Conservation (phyloP, 2,329 filamentous ascomycete species). For the Furcasterigmium furcatum region DNA sequence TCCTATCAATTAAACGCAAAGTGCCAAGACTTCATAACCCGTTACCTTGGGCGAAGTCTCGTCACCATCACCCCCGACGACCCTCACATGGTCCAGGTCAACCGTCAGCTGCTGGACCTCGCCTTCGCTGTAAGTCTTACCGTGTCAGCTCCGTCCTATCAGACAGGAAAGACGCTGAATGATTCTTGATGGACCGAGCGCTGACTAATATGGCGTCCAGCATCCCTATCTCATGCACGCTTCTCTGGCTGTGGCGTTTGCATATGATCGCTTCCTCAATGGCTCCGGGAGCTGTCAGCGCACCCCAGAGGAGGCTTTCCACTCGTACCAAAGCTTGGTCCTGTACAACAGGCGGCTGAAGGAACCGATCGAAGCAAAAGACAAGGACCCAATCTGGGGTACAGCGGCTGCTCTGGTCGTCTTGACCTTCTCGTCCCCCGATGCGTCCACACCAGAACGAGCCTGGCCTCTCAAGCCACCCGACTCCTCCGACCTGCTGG, state of each 20-base stretch:
- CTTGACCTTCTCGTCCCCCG: conserved; percentile 33
- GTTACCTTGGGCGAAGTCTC: conserved; percentile 33
- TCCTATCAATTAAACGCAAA: conserved; percentile 30
- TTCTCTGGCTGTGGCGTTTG: conserved; percentile 34
- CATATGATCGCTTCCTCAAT: conserved; percentile 32
- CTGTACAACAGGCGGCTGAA: conserved; percentile 33
- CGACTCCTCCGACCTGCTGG: conserved; percentile 19
- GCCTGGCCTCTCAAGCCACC: conserved; percentile 28
- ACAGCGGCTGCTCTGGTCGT: conserved; percentile 39
- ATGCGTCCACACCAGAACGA: conserved; percentile 24
- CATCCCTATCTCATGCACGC: conserved; percentile 44
- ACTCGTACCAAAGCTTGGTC: conserved; percentile 35
- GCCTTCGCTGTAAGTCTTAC: conserved; percentile 30
- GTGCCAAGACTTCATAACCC: conserved; percentile 37
- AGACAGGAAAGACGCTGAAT: too few species aligned
- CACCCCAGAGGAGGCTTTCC: conserved; percentile 35
- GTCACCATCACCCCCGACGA: conserved; percentile 29
- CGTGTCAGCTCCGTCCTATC: background rate
- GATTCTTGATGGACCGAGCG: too few species aligned
- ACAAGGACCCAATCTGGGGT: conserved; percentile 43
- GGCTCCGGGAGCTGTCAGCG: conserved; percentile 15
- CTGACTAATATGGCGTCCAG: conserved; percentile 17
- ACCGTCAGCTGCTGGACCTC: conserved; percentile 30
- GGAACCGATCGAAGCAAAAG: conserved; percentile 24
- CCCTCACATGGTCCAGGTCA: conserved; percentile 29